Base-by-base conservation (phyloP, 345 rosid species). In the Lepidium didymum region DNA sequence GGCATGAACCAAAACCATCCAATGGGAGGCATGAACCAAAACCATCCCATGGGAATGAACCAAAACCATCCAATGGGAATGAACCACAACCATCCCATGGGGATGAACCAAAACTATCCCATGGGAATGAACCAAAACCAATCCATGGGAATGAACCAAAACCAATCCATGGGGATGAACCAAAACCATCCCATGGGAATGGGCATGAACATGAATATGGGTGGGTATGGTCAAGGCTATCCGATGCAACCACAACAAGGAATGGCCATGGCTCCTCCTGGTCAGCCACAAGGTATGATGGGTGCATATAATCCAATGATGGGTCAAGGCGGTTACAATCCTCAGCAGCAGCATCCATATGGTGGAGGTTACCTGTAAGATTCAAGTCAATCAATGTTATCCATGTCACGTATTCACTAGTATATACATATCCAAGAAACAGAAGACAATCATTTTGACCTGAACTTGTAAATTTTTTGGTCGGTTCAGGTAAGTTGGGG, bases 261-360 rank as follows among this genome's bases (percentile, higher is more conserved):
- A 12, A 70, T 70, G 54, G 35, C 2, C 35, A 75, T 76, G 77
- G 81, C 73, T 69, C 85, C 80, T 53, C 84, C 81, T 53, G 85
- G 85, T 61, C 58, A 82, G 49, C 64, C 34, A 25, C 65, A 10
- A 36, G 29, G 82, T 55, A 76, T 81, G 82, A 79, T 77, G 0
- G 81, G 83, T 44, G 76, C 80, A 45, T 88, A 87, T 61, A 81
- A 79, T 59, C 87, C 92, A 3, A 82, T 89, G 96, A 87, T 80
- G 85, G 90, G 94, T 37, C 71, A 75, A 18, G 80, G 82, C 18
- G 89, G 87, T 25, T 84, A 87, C 76, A 42, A 74, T 34, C 83
- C 89, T 46, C 97, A 89, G 79, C 92, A 85, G 50, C 67, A 69
- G 6, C 74, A 50, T 50, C 89, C 86, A 0, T 85, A 92, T 55